phyloP scores from a whole-genome alignment of 2,329 filamentous ascomycete species.

The Hymenoscyphus repandus region DNA sequence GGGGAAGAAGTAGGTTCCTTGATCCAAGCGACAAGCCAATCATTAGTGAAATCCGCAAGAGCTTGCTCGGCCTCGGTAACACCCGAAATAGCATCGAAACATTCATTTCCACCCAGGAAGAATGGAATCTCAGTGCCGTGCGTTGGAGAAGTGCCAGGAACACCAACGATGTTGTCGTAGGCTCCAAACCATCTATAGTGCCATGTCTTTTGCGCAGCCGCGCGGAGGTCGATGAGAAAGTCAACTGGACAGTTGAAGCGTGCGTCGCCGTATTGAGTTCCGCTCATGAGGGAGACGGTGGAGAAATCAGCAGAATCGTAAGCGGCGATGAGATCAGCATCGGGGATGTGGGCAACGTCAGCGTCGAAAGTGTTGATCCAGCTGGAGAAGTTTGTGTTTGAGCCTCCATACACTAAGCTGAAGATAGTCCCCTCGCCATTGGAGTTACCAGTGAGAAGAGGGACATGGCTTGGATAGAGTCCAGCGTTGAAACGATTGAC shows the following conservation, averaged over 20 bases:
- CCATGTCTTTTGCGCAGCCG: conserved; percentile 36
- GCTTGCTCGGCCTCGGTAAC: conserved; percentile 37
- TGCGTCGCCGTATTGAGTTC: conserved; percentile 40
- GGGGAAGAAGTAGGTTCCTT: conserved; percentile 39
- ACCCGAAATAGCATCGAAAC: conserved; percentile 30
- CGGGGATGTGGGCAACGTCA: conserved; percentile 35
- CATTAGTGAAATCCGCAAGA: conserved; percentile 37
- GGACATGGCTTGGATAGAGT: conserved; percentile 32
- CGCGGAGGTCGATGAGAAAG: conserved; percentile 37
- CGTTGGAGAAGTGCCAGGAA: conserved; percentile 33
- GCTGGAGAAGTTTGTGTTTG: conserved; percentile 29
- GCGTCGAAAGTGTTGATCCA: conserved; percentile 36
- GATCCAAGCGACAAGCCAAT: conserved; percentile 41
- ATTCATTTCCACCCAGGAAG: conserved; percentile 41
- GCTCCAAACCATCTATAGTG: conserved; percentile 39
- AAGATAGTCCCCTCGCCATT: conserved; percentile 36
- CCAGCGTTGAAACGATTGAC: conserved; percentile 23
- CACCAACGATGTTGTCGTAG: conserved; percentile 36
- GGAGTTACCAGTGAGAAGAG: conserved; percentile 34
- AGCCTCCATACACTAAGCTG: conserved; percentile 30
- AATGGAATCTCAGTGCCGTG: conserved; percentile 40
- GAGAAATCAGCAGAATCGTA: conserved; percentile 35
- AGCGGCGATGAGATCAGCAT: conserved; percentile 29
- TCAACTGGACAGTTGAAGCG: conserved; percentile 41
- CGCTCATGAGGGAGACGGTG: conserved; percentile 37